These are phyloP conservation scores for Aspergillus neotritici DNA, from an alignment of 2,329 filamentous ascomycete species.

Conservation along the genomic window DNA sequence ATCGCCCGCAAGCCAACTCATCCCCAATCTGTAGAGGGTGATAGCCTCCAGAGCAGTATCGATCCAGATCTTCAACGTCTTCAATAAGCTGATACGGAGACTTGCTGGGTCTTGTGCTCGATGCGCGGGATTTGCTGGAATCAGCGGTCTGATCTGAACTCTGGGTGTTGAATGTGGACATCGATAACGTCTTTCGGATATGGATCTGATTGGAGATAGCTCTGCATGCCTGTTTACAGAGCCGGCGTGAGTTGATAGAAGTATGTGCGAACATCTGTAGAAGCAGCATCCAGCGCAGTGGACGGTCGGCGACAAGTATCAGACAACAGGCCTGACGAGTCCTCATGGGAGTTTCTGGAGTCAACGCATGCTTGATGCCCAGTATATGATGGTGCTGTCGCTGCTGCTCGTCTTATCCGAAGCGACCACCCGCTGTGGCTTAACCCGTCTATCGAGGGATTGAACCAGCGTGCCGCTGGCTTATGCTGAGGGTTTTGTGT, in stretches of 20 bases:
- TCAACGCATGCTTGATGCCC: no score
- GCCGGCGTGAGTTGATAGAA: not conserved
- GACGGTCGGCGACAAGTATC: no score
- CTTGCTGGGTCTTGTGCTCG: slow-evolving; percentile 8
- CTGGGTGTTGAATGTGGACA: slow-evolving; percentile 2
- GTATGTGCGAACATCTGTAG: slow-evolving; percentile 7
- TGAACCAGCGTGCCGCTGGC: no score
- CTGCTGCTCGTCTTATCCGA: no score
- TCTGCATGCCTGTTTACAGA: not conserved
- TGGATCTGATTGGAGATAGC: slow-evolving; percentile 1
- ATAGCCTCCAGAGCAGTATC: slow-evolving; percentile 6
- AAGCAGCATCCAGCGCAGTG: no score
- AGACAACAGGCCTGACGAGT: no score
- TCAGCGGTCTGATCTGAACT: slow-evolving; percentile 1
- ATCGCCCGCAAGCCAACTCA: slow-evolving; percentile 8
- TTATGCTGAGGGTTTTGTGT: no score
- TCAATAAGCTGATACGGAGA: slow-evolving; percentile 14
- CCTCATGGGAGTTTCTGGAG: no score
- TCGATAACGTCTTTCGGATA: slow-evolving; percentile 5
- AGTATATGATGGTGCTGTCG: no score
- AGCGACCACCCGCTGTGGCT: no score
- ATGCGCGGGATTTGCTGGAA: slow-evolving; percentile 6
- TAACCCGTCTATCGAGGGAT: no score
- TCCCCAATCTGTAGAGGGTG: slow-evolving; percentile 7
- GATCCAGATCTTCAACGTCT: slow-evolving; percentile 16